These are phyloP conservation scores for Tylopilus intermedius DNA, from an alignment of 768 basidiomycete species.

Conservation along the genomic window DNA sequence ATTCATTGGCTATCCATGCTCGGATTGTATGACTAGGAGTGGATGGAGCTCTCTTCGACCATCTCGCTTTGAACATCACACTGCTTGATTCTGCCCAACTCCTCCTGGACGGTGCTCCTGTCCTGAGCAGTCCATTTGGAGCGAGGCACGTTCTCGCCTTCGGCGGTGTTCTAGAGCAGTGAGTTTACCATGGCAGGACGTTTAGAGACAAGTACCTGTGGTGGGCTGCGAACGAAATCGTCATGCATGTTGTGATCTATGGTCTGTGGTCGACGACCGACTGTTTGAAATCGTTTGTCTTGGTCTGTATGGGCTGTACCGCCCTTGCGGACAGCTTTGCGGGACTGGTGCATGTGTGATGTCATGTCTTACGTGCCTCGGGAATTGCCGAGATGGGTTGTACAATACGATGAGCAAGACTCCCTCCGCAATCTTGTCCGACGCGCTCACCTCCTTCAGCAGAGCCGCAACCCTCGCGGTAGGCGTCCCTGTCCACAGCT, in stretches of 20 bases:
- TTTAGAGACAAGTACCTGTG: slow-evolving; percentile 16
- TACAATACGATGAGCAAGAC: slow-evolving; percentile 28
- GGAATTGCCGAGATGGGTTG: slow-evolving; percentile 22
- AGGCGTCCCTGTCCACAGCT: slow-evolving; percentile 9
- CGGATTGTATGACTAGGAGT: slow-evolving; percentile 7
- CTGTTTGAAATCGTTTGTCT: slow-evolving; percentile 12
- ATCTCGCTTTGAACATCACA: slow-evolving; percentile 15
- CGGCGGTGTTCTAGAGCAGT: slow-evolving; percentile 12
- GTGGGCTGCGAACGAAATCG: slow-evolving; percentile 15
- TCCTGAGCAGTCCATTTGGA: no score
- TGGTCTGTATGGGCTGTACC: no score
- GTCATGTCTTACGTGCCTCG: slow-evolving; percentile 10
- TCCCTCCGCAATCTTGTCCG: slow-evolving; percentile 35
- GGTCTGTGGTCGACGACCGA: background rate
- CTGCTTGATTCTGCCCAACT: slow-evolving; percentile 16
- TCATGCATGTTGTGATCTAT: no score
- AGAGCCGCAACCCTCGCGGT: slow-evolving; percentile 40
- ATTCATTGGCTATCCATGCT: slow-evolving; percentile 17
- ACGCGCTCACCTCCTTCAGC: slow-evolving; percentile 39
- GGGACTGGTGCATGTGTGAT: slow-evolving; percentile 4
- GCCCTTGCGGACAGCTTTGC: no score
- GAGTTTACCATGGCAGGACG: no score
- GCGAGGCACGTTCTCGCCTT: background rate
- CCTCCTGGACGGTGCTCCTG: slow-evolving; percentile 1
- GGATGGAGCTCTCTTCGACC: slow-evolving; percentile 21